Evolutionary conservation across 768 basidiomycete genomes (phyloP).

Genomic region (Saitozyma podzolica): DNA sequence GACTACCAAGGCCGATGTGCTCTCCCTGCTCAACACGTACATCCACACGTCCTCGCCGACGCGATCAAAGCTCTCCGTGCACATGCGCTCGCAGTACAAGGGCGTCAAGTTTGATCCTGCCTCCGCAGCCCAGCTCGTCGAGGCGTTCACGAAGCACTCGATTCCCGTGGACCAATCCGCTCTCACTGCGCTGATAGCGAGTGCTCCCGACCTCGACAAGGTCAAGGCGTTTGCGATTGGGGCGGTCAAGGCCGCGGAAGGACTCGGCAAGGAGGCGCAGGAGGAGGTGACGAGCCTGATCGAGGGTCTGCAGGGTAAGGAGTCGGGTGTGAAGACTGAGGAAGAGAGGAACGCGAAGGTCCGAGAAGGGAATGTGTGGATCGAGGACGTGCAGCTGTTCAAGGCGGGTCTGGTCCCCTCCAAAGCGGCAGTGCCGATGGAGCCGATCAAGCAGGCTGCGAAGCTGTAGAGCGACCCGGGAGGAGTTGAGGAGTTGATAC

Average conservation of each 20-base stretch:
- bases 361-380: constrained; percentile 60
- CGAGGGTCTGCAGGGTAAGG: constrained; percentile 56
- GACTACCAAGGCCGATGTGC: constrained; percentile 73
- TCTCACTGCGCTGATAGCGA: constrained; percentile 60
- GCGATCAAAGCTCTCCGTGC: constrained; percentile 81
- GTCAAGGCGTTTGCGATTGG: constrained; percentile 67
- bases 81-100: constrained; percentile 68
- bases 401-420: constrained; percentile 63
- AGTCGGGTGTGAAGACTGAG: constrained; percentile 59
- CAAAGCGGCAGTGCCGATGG: constrained; percentile 66
- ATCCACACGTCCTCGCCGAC: constrained; percentile 69
- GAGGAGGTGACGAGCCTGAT: constrained; percentile 61
- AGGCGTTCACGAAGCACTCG: constrained; percentile 57
- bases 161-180: constrained; percentile 60
- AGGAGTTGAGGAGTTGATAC: no score
- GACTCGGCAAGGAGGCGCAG: constrained; percentile 55
- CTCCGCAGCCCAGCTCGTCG: constrained; percentile 66
- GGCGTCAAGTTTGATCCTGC: constrained; percentile 62
- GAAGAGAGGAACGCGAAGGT: constrained; percentile 53
- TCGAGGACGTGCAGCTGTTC: constrained; percentile 69
- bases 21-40: constrained; percentile 66
- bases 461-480: no score
- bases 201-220: constrained; percentile 62
- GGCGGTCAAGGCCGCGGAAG: constrained; percentile 47
- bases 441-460: constrained; percentile 19